Evolutionary conservation across 208 protist genomes (phyloP), one percentile per base, ranked within the genome.

Genomic region (Leishmania mexicana): DNA sequence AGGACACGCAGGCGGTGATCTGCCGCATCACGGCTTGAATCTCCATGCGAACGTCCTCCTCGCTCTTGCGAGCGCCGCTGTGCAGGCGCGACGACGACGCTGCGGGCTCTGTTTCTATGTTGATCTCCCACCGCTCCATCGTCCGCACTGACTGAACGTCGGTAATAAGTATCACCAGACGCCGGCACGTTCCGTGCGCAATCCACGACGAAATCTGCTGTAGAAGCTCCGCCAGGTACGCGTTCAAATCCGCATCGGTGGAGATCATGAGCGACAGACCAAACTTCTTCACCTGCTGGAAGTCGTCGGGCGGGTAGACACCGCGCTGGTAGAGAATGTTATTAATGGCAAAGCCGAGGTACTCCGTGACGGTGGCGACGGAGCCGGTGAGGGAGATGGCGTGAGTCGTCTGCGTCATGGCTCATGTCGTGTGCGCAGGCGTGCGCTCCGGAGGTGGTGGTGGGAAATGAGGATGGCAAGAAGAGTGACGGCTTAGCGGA

Each of bases 331-430:
- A 99, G 72, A 99, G 90, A 83, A 99, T 97, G 74, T 72, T 92
- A 85, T 99, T 99, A 54, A 99, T 94, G 21, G 93, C 90, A 77
- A 98, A 99, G 38, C 92, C 95, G 87, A 99, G 99, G 84, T 99
- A 99, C 89, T 99, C 99, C 8, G 98, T 98, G 60, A 99, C 98
- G 45, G 98, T 99, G n/a, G 97, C 92, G 5, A 98, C 93, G 24
- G 98, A 99, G 35, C 99, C 99, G 54, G 95, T 90, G 60, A 99
- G 89, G 21, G 98, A 99, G 78, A 99, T 99, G 68, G 86, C 86
- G 40, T 93, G 90, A 7, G 88, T 76, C 2, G 76, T 83, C 78
- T 88, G 80, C 40, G 86, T 89, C 90, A 92, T 94, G 17, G 54
- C 8, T 53, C 38, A 31, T 74, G 70, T 21, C 28, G 40, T 15